A percentile compares a stretch with the other conserved stretches of the same genome.
Conservation (phyloP, 768 basidiomycete genomes). For the Leccinellum luteum region DNA sequence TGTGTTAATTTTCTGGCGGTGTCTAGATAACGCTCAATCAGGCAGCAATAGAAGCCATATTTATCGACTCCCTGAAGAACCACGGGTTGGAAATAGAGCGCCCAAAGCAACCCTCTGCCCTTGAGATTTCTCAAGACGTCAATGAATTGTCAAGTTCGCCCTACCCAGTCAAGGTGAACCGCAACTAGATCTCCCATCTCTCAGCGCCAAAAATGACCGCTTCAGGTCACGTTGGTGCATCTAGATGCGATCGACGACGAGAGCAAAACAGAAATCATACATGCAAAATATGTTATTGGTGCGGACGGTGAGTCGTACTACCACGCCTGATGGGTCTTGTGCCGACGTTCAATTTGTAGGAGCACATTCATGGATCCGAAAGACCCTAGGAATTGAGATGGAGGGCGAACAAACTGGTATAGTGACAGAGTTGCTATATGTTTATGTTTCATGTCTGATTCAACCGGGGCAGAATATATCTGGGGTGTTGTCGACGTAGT, state of each 20-base stretch:
- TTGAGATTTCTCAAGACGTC: neutral
- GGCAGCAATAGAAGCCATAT: neutral
- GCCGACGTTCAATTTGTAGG: neutral
- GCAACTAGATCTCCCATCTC: neutral
- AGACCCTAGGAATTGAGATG: neutral
- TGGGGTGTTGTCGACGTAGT: neutral
- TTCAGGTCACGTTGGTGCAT: neutral
- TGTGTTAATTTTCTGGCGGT: too few species aligned
- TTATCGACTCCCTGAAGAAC: neutral
- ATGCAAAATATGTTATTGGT: neutral
- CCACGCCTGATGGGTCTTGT: neutral
- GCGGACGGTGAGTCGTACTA: neutral
- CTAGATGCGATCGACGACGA: neutral
- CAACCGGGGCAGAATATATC: neutral
- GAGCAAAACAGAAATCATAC: neutral
- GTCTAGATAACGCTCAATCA: neutral
- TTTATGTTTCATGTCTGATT: neutral
- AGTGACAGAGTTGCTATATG: too few species aligned
- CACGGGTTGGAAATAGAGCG: neutral
- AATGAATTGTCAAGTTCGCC: neutral
- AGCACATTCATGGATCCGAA: neutral
- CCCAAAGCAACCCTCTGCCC: neutral
- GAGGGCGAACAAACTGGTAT: neutral
- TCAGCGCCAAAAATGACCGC: neutral
- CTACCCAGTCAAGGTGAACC: neutral